These are phyloP conservation scores for Babjeviella inositovora DNA, from an alignment of 805 yeast genomes.

Conservation along the genomic window DNA sequence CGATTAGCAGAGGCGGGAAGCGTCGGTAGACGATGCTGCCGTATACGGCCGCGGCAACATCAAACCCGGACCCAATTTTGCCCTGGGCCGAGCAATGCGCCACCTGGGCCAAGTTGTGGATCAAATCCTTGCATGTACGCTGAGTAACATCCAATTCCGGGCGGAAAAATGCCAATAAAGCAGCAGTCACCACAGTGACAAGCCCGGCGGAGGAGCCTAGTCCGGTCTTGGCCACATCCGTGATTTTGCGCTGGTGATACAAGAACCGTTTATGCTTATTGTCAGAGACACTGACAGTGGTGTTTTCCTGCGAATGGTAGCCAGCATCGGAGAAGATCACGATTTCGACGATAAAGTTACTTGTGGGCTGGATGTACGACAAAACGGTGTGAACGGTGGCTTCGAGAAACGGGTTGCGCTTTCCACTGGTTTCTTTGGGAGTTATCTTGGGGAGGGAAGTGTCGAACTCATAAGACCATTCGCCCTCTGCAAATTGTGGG, in stretches of 20 bases:
- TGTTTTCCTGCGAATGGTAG: conserved; percentile 63
- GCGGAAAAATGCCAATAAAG: conserved; percentile 34
- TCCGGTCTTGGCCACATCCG: conserved; percentile 82
- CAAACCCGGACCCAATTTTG: conserved; percentile 94
- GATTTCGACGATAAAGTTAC: conserved; percentile 21
- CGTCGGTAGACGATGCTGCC: conserved; percentile 79
- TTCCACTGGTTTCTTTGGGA: conserved; percentile 1
- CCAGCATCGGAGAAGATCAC: conserved; percentile 75
- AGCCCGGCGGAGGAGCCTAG: conserved; percentile 93
- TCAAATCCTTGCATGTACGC: conserved; percentile 9
- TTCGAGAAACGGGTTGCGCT: conserved; percentile 44
- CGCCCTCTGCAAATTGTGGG: conserved; percentile 61
- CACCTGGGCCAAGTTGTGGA: conserved; percentile 78
- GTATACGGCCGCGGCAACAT: conserved; percentile 87
- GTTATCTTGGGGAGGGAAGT: not conserved
- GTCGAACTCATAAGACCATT: conserved; percentile 40
- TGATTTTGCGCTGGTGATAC: conserved; percentile 43
- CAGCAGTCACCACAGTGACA: conserved; percentile 65
- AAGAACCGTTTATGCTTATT: conserved; percentile 29
- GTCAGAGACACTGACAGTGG: conserved; percentile 13
- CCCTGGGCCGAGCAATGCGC: conserved; percentile 92
- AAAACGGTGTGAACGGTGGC: conserved; percentile 41
- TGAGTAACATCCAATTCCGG: conserved; percentile 13
- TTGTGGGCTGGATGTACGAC: conserved; percentile 26
- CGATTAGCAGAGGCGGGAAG: conserved; percentile 42